Conservation (phyloP, 768 basidiomycete species). For the Lactifluus volemus region DNA sequence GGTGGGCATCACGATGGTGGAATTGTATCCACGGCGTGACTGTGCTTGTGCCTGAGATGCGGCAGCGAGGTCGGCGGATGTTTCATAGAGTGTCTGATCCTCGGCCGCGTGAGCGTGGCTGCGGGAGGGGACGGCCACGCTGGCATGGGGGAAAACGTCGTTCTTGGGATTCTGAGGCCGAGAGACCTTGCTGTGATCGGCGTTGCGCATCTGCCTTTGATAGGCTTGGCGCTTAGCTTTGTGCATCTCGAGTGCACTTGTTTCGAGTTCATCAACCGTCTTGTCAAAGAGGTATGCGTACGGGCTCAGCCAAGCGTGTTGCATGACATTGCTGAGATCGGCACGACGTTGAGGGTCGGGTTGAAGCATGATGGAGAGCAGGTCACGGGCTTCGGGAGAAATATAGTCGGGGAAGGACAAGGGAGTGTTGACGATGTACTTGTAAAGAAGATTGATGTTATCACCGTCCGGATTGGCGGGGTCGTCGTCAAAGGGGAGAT, state of each 20-base stretch:
- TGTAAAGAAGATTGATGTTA: conserved; percentile 98
- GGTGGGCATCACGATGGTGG: conserved; percentile 33
- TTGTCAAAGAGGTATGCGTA: conserved; percentile 58
- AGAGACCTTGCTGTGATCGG: conserved; percentile 28
- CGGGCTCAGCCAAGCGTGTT: conserved; percentile 74
- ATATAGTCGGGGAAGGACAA: conserved; percentile 97
- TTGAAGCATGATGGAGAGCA: conserved; percentile 88
- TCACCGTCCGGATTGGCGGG: conserved; percentile 98
- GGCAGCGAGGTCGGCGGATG: conserved; percentile 50
- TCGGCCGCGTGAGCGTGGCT: conserved; percentile 40
- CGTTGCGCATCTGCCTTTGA: conserved; percentile 67
- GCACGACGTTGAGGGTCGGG: conserved; percentile 81
- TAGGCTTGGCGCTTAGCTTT: conserved; percentile 75
- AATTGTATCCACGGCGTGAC: conserved; percentile 28
- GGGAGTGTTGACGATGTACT: conserved; percentile 96
- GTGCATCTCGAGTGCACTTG: conserved; percentile 74
- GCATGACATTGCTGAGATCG: conserved; percentile 71
- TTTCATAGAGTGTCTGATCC: conserved; percentile 47
- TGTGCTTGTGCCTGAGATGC: conserved; percentile 23
- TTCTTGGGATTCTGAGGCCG: conserved; percentile 51
- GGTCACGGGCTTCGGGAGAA: conserved; percentile 70
- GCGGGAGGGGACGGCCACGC: conserved; percentile 27
- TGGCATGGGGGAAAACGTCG: conserved; percentile 32
- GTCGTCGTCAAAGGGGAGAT: conserved; percentile 99
- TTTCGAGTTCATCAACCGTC: conserved; percentile 71